These are phyloP conservation scores for Salix exigua DNA, from an alignment of 345 rosid species.

Conservation along the genomic window DNA sequence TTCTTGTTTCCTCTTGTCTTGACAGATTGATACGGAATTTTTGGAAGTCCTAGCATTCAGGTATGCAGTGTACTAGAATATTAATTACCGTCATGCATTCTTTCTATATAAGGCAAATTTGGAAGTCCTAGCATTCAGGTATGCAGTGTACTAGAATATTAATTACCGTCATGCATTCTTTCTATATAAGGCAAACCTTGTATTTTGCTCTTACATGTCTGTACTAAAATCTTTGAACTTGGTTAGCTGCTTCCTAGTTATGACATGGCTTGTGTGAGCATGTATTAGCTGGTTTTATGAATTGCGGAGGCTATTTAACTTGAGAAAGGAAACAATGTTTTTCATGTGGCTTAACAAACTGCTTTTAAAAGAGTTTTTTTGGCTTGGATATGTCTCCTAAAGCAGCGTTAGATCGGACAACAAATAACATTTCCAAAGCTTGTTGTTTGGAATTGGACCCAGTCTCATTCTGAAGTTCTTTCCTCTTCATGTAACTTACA, in stretches of 20 bases:
- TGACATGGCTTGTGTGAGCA: not conserved
- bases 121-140: constrained; percentile 85
- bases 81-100: not conserved
- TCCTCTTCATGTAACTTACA: constrained; percentile 18
- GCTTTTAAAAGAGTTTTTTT: not conserved
- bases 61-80: constrained; percentile 30
- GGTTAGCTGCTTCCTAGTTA: not conserved
- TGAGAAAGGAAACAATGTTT: not conserved
- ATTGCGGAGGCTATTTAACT: not conserved
- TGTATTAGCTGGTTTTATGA: not conserved
- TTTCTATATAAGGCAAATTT: constrained; percentile 5
- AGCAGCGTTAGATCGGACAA: not conserved
- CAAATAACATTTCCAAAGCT: not conserved
- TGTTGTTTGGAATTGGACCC: not conserved
- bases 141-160: constrained; percentile 8
- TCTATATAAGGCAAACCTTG: not conserved
- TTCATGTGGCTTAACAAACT: not conserved
- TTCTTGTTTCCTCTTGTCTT: constrained; percentile 1
- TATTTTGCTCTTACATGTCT: not conserved
- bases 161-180: not conserved
- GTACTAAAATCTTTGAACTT: not conserved
- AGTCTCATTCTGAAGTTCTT: not conserved
- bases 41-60: constrained; percentile 76
- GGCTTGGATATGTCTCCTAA: not conserved
- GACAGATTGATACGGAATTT: constrained; percentile 79